Percentiles rank a stretch among this genome's conserved stretches.
phyloP scores from a whole-genome alignment of 352 stramenopile species.

The Pythium brassicae region DNA sequence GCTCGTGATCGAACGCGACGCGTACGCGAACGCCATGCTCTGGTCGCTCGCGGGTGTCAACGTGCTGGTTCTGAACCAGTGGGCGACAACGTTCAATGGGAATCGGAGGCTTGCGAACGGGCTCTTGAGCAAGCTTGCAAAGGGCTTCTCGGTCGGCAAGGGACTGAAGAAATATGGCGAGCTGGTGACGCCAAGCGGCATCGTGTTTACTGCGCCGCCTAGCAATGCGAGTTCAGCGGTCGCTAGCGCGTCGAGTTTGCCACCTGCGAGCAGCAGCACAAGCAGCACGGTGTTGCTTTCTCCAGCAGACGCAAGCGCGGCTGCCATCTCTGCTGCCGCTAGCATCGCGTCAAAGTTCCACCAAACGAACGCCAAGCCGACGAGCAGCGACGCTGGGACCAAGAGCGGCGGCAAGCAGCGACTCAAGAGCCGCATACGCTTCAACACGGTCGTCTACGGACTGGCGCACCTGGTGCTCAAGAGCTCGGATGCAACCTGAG shows the following conservation, averaged over 20 bases:
- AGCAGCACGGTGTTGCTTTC: conserved; percentile 2
- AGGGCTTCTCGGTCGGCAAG: conserved; percentile 53
- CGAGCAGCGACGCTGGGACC: not conserved
- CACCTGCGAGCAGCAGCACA: conserved; percentile 6
- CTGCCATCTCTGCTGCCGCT: not conserved
- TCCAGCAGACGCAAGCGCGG: not conserved
- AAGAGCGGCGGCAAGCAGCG: conserved; percentile 17
- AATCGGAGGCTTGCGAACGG: conserved; percentile 59
- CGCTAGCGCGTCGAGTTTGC: conserved; percentile 6
- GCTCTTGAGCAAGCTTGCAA: conserved; percentile 44
- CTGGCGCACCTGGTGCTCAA: conserved; percentile 52
- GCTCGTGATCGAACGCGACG: conserved; percentile 56
- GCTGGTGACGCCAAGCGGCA: conserved; percentile 7
- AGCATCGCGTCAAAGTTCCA: conserved; percentile 2
- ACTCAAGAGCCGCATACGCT: conserved; percentile 72
- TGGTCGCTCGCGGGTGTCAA: conserved; percentile 79
- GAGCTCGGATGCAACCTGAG: conserved; percentile 23
- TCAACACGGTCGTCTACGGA: conserved; percentile 67
- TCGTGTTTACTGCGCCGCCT: conserved; percentile 4
- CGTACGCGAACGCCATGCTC: conserved; percentile 59
- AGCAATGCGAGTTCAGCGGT: conserved; percentile 4
- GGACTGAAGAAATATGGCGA: conserved; percentile 56
- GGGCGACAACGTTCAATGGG: conserved; percentile 68
- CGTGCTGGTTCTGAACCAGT: conserved; percentile 74
- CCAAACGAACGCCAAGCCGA: not conserved